Evolutionary conservation across 495 filamentous ascomycete genomes (phyloP).

Genomic region (Aspergillus kassunensis): DNA sequence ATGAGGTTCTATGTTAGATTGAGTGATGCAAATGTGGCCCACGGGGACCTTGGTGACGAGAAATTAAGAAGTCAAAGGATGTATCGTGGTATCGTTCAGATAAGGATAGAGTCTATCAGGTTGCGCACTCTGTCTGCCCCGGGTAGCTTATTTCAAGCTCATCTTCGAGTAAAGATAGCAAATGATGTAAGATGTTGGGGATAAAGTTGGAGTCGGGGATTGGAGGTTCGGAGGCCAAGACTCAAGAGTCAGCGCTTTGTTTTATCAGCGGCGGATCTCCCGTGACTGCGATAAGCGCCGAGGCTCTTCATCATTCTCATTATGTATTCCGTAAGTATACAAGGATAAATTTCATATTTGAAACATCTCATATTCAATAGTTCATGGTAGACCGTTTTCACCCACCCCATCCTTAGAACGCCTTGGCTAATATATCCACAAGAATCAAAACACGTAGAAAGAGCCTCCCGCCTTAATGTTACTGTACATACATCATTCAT

Average conservation of each 20-base stretch:
- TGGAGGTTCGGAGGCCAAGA: no score
- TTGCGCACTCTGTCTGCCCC: no score
- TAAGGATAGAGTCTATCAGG: no score
- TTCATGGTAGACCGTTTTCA: constrained; percentile 19
- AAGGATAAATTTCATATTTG: not conserved
- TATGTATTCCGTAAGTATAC: not conserved
- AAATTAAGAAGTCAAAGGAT: no score
- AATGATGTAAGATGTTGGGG: not conserved
- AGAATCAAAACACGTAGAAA: constrained; percentile 13
- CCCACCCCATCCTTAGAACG: constrained; percentile 28
- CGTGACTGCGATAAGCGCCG: not conserved
- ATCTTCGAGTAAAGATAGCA: not conserved
- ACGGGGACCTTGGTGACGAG: not conserved
- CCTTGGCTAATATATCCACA: constrained; percentile 32
- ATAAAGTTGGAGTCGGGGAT: not conserved
- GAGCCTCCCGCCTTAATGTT: constrained; percentile 9
- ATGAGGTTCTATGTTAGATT: no score
- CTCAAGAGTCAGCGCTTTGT: constrained; percentile 2
- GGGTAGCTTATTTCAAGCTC: not conserved
- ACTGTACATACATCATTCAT: constrained; percentile 22
- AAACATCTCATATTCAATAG: no score
- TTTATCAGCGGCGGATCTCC: constrained; percentile 6
- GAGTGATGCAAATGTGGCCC: not conserved
- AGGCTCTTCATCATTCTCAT: not conserved
- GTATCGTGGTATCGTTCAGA: no score